phyloP scores from a whole-genome alignment of 768 basidiomycete species.

The Termitomyces sp. region DNA sequence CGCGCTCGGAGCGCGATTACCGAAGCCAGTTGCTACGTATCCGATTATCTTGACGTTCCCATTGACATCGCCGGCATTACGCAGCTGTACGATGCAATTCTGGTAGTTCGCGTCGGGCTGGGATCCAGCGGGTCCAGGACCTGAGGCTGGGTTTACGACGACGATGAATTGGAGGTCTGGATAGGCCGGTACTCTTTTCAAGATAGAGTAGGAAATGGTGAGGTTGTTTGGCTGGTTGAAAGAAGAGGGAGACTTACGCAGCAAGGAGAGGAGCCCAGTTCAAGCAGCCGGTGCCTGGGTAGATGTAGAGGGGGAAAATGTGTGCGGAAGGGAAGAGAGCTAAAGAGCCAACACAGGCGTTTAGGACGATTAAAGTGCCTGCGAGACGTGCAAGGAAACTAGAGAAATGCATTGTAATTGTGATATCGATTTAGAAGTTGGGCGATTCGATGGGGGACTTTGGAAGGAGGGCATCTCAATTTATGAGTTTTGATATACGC shows the following conservation, averaged over 20 bases:
- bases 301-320: conserved; percentile 30
- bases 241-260: conserved; percentile 13
- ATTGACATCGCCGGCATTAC: neutral
- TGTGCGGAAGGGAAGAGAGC: conserved; percentile 17
- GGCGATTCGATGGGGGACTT: neutral
- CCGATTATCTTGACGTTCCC: conserved; percentile 27
- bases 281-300: conserved; percentile 21
- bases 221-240: neutral
- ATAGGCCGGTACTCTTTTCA: conserved; percentile 22
- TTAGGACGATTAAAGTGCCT: neutral
- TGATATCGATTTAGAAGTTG: neutral
- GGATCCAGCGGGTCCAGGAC: conserved; percentile 21
- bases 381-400: neutral
- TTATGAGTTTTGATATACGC: neutral
- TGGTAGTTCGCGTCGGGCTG: conserved; percentile 29
- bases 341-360: neutral
- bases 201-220: neutral
- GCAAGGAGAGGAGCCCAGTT: conserved; percentile 23
- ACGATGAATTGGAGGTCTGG: conserved; percentile 24
- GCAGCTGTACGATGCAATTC: conserved; percentile 21
- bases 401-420: conserved; percentile 1
- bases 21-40: conserved; percentile 26
- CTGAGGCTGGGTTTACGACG: conserved; percentile 28
- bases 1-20: conserved; percentile 11
- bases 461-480: neutral